Percentiles rank a stretch among this genome's conserved stretches.
Evolutionary conservation across 2,329 filamentous ascomycete genomes (phyloP).

Genomic region (Dactylellina leptospora): DNA sequence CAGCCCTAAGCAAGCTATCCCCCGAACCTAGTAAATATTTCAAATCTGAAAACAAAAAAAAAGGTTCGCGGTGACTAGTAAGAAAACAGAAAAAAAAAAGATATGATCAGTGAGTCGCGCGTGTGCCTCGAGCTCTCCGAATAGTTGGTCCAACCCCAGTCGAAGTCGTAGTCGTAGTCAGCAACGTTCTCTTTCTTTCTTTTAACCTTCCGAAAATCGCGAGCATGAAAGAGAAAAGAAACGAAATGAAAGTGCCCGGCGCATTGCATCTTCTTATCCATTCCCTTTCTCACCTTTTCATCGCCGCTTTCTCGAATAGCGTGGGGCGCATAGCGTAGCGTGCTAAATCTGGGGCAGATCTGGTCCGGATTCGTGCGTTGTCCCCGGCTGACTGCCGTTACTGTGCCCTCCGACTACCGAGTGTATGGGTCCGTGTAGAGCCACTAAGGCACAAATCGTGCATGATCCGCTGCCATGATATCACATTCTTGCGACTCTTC

Average conservation of each 20-base stretch:
- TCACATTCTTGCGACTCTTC: not conserved
- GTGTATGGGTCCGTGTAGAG: too few relatives aligned
- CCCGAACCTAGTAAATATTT: not conserved
- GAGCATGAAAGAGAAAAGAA: not conserved
- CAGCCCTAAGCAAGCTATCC: not conserved
- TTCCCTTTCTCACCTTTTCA: not conserved
- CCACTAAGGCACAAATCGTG: too few relatives aligned
- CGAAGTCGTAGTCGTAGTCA: too few relatives aligned
- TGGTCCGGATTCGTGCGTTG: too few relatives aligned
- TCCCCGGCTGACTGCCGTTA: not conserved
- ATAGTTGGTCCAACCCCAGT: too few relatives aligned
- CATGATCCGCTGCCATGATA: conserved; percentile 21
- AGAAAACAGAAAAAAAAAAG: too few relatives aligned
- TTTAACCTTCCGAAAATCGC: too few relatives aligned
- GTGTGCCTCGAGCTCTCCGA: too few relatives aligned
- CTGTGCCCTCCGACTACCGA: conserved; percentile 21
- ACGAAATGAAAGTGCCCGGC: not conserved
- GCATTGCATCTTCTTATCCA: not conserved
- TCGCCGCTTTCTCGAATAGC: not conserved
- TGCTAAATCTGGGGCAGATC: too few relatives aligned
- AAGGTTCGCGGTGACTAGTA: not conserved
- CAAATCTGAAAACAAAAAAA: not conserved
- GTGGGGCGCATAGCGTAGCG: too few relatives aligned
- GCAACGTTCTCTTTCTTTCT: too few relatives aligned
- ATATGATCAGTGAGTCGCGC: too few relatives aligned